Evolutionary conservation across 495 filamentous ascomycete genomes (phyloP).

Genomic region (Cairneyella variabilis): DNA sequence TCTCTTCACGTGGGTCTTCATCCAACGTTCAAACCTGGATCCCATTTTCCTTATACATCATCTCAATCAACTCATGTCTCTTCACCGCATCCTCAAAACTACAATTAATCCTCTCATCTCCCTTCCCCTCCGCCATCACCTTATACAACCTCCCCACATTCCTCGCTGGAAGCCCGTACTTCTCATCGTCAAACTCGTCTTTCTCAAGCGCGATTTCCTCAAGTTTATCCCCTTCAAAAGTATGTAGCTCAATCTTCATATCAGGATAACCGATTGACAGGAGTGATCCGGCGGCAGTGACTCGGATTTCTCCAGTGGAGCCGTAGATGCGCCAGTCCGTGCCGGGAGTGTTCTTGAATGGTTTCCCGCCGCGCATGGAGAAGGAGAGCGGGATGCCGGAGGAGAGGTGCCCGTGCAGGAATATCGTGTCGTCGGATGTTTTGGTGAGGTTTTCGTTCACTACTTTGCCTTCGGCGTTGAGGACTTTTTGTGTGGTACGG

Average conservation of each 20-base stretch:
- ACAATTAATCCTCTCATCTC: slow-evolving; percentile 24
- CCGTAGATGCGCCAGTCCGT: slow-evolving; percentile 53
- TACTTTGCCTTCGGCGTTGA: slow-evolving; percentile 24
- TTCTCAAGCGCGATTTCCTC: slow-evolving; percentile 39
- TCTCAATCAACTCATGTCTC: slow-evolving; percentile 34
- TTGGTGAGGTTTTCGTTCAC: slow-evolving; percentile 30
- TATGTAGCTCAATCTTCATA: slow-evolving; percentile 39
- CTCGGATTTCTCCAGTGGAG: slow-evolving; percentile 49
- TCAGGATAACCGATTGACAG: slow-evolving; percentile 35
- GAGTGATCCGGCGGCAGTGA: slow-evolving; percentile 33
- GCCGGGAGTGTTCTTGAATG: slow-evolving; percentile 43
- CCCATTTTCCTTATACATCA: slow-evolving; percentile 20
- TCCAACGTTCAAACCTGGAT: not conserved
- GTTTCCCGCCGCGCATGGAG: slow-evolving; percentile 43
- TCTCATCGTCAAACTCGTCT: slow-evolving; percentile 33
- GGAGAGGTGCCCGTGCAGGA: slow-evolving; percentile 40
- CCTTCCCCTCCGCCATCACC: slow-evolving; percentile 33
- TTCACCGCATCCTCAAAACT: slow-evolving; percentile 40
- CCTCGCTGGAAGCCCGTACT: slow-evolving; percentile 23
- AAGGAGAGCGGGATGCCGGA: slow-evolving; percentile 40
- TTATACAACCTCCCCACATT: slow-evolving; percentile 49
- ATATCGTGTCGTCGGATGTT: slow-evolving; percentile 45
- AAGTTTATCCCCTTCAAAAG: slow-evolving; percentile 37
- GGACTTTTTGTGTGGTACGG: slow-evolving; percentile 35
- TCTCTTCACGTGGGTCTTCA: no score